These are phyloP conservation scores for Ophiostoma sp. DNA, from an alignment of 2,329 filamentous ascomycete species.

Conservation along the genomic window DNA sequence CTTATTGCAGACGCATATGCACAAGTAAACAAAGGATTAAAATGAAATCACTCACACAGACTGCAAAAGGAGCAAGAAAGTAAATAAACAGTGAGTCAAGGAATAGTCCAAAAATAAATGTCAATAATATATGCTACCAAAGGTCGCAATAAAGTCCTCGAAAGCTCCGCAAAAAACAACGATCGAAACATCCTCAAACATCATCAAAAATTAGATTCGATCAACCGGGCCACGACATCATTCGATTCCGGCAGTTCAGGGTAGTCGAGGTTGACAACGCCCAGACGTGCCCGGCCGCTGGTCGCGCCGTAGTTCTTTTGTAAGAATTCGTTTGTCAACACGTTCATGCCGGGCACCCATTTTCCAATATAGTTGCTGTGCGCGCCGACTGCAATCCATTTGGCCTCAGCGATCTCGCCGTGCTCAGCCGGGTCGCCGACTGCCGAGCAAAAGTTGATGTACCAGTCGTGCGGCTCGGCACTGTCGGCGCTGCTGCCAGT, in stretches of 20 bases:
- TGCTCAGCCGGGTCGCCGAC: slow-evolving; percentile 42
- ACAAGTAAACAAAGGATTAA: neutral
- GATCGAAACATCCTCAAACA: neutral
- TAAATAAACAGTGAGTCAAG: neutral
- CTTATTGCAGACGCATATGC: neutral
- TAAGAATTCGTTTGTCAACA: slow-evolving; percentile 38
- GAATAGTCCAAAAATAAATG: neutral
- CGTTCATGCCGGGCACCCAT: slow-evolving; percentile 49
- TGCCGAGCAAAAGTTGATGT: slow-evolving; percentile 43
- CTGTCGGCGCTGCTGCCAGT: slow-evolving; percentile 27
- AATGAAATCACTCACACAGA: neutral
- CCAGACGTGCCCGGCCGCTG: slow-evolving; percentile 34
- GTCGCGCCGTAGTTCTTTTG: slow-evolving; percentile 31
- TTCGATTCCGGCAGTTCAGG: slow-evolving; percentile 39
- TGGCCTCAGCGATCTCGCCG: slow-evolving; percentile 42
- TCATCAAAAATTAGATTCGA: slow-evolving; percentile 43
- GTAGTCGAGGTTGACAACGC: slow-evolving; percentile 36
- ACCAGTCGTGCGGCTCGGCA: slow-evolving; percentile 34
- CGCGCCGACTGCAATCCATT: slow-evolving; percentile 48
- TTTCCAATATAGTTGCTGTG: slow-evolving; percentile 42
- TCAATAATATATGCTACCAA: neutral
- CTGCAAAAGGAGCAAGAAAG: neutral
- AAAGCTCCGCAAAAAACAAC: neutral
- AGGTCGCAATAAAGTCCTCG: neutral
- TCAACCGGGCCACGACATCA: slow-evolving; percentile 43